phyloP scores from a whole-genome alignment of 345 rosid species.

The Eucalyptus sp. region DNA sequence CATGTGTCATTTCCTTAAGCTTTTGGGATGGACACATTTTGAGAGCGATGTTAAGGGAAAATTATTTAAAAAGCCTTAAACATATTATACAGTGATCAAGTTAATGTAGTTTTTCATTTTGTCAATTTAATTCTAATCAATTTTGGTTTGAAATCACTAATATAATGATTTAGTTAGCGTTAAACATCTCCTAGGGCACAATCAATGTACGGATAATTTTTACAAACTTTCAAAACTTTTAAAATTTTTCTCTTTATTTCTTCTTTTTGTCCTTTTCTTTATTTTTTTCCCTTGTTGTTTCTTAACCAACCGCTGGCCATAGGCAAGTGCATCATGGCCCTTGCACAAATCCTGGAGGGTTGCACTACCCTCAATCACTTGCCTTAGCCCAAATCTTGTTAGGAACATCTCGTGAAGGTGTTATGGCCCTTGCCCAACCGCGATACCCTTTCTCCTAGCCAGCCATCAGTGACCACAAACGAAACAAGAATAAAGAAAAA shows the following conservation, averaged over 20 bases:
- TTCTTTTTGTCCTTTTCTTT: accelerated
- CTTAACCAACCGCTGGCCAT: accelerated
- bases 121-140: background rate
- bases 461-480: accelerated
- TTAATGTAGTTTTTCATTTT: background rate
- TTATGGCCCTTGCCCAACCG: accelerated
- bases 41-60: accelerated
- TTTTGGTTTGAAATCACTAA: background rate
- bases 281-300: background rate
- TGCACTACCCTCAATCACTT: accelerated
- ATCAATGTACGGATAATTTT: background rate
- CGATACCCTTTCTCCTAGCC: accelerated
- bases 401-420: accelerated
- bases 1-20: background rate
- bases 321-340: accelerated
- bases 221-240: accelerated
- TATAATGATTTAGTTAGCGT: accelerated
- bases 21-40: background rate
- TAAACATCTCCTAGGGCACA: accelerated
- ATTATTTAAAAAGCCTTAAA: background rate
- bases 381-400: background rate
- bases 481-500: background rate
- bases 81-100: accelerated
- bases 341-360: accelerated
- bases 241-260: background rate